Percentiles rank a stretch among this genome's conserved stretches.
Evolutionary conservation across 2,329 filamentous ascomycete species (phyloP).

Genomic region (Phyllosticta citrichinensis): DNA sequence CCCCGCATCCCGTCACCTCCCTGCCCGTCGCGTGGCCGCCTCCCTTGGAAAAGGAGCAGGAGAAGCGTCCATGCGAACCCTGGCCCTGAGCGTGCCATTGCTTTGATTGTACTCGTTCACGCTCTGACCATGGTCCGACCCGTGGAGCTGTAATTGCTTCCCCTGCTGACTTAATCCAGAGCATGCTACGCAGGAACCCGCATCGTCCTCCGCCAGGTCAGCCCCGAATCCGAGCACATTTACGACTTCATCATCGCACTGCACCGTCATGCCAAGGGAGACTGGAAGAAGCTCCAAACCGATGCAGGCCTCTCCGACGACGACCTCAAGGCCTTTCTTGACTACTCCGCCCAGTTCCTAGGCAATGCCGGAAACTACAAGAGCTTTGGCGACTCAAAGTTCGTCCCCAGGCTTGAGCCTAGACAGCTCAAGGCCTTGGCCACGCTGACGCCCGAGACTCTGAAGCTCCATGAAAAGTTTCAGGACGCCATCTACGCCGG

Average conservation of each 20-base stretch:
- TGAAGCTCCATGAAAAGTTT: slow-evolving; percentile 33
- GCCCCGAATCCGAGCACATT: slow-evolving; percentile 41
- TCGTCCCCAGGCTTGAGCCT: slow-evolving; percentile 38
- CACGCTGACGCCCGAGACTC: slow-evolving; percentile 28
- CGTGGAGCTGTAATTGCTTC: background rate
- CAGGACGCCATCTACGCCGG: slow-evolving; percentile 37
- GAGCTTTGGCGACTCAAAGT: slow-evolving; percentile 41
- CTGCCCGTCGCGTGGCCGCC: background rate
- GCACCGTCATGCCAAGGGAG: slow-evolving; percentile 37
- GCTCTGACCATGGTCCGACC: background rate
- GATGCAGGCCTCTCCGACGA: slow-evolving; percentile 31
- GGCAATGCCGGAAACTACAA: slow-evolving; percentile 48
- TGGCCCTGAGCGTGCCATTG: background rate
- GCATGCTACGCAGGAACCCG: slow-evolving; percentile 41
- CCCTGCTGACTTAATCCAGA: slow-evolving; percentile 15
- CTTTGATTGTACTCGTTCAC: background rate
- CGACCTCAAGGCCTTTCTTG: slow-evolving; percentile 28
- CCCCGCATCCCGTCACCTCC: background rate
- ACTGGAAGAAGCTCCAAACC: slow-evolving; percentile 38
- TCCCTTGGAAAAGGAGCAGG: background rate
- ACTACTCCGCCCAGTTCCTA: slow-evolving; percentile 37
- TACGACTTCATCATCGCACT: slow-evolving; percentile 46
- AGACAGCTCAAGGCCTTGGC: slow-evolving; percentile 36
- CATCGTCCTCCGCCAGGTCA: slow-evolving; percentile 44
- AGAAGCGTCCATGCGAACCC: background rate